phyloP scores from a whole-genome alignment of 176 grass and related monocot species.

The Tuctoria greenei region DNA sequence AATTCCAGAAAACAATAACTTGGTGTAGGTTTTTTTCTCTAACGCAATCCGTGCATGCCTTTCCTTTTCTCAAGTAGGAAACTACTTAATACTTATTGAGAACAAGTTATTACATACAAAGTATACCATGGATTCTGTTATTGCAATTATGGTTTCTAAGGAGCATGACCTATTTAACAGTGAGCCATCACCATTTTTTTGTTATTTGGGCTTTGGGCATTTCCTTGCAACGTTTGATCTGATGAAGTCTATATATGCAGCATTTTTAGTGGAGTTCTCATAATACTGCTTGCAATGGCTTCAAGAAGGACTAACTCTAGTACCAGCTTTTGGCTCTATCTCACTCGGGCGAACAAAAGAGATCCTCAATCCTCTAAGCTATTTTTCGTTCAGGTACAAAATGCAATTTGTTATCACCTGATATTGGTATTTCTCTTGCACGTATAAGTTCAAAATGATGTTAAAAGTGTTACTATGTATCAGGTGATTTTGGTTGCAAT shows the following conservation, averaged over 20 bases:
- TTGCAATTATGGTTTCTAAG: conserved; percentile 9
- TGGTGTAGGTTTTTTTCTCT: conserved; percentile 68
- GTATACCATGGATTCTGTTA: neutral
- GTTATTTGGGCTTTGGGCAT: neutral
- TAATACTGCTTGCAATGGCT: conserved; percentile 65
- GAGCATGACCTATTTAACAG: conserved; percentile 6
- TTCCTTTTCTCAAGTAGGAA: neutral
- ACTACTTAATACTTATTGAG: neutral
- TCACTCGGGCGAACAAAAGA: conserved; percentile 55
- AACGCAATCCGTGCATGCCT: conserved; percentile 5
- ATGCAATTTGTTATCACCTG: conserved; percentile 15
- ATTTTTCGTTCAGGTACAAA: conserved; percentile 71
- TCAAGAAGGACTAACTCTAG: conserved; percentile 59
- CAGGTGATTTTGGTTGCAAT: conserved; percentile 74
- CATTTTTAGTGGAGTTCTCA: conserved; percentile 72
- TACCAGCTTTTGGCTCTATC: conserved; percentile 66
- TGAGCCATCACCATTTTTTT: neutral
- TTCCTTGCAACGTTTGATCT: conserved; percentile 40
- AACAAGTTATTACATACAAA: neutral
- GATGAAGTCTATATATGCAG: conserved; percentile 55
- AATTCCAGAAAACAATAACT: conserved; percentile 95
- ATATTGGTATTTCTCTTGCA: conserved; percentile 22
- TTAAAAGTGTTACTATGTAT: conserved; percentile 30
- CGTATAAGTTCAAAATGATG: conserved; percentile 23
- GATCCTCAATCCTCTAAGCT: conserved; percentile 47